Base-by-base conservation (phyloP, 208 protist species). In the Leishmania braziliensis region DNA sequence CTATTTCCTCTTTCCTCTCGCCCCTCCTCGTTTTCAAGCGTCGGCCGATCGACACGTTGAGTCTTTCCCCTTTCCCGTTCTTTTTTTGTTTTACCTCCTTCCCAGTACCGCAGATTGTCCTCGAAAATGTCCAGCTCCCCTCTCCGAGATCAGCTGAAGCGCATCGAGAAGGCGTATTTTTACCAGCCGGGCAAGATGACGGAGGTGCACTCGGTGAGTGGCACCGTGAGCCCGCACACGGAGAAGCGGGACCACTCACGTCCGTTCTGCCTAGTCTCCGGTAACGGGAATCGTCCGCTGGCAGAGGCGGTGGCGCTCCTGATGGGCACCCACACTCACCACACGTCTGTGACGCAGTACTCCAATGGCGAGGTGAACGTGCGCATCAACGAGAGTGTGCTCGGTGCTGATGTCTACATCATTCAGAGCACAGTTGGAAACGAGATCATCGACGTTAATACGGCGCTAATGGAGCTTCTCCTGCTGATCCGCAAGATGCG, bases 391-490 rank as follows among this genome's bases (percentile, higher is more conserved):
- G 98, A 99, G 68, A 97, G 90, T 78, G 96, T 99, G 54, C 92
- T 99, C 73, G 98, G 98, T 43, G 90, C 88, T 36, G 98, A 99
- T 88, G 95, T 99, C 53, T 99, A 97, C 88, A 99, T 99, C 71
- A 98, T 99, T 76, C 97, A 99, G 85, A 94, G 95, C 77, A 99
- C 97, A 5, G 98, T 92, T 33, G 92, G 95, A 66, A 98, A 98
- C 78, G 88, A 92, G 65, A 78, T 96, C 20, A 86, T 96, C 16
- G 92, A 98, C 79, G 92, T 99, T 56, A 99, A 99, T 87, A 97
- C 97, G 53, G 90, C 95, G 33, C 86, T 99, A n/a, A 99, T 99
- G 97, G 98, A 99, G 88, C 90, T 99, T 68, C 88, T 98, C 26
- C 88, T 99, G 51, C 94, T 98, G 65, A 95, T 98, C 43, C 94